These are phyloP conservation scores for Komagataella kurtzmanii DNA, from an alignment of 805 yeast genomes.

Conservation along the genomic window DNA sequence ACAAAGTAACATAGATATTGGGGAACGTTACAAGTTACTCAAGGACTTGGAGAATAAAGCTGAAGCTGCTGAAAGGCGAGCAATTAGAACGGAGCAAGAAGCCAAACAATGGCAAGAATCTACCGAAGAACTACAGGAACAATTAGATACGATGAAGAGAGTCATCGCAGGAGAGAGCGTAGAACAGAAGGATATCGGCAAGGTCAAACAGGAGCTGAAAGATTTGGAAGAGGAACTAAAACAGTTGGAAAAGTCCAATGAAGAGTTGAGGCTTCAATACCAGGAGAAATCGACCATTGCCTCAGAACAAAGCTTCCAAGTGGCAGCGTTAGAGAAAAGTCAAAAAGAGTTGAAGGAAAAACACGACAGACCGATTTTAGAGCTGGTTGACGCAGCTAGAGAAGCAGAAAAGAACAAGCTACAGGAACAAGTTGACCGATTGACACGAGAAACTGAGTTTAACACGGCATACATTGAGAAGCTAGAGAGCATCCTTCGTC, in stretches of 20 bases:
- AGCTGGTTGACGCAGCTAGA: constrained; percentile 10
- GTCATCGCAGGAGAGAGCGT: background rate
- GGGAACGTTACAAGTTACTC: constrained; percentile 23
- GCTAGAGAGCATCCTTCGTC: constrained; percentile 12
- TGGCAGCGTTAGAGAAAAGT: constrained; percentile 11
- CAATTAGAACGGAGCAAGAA: constrained; percentile 18
- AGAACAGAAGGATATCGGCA: constrained; percentile 4
- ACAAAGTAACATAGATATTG: constrained; percentile 23
- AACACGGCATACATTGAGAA: constrained; percentile 11
- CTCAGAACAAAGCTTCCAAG: constrained; percentile 23
- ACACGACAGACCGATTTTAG: constrained; percentile 20
- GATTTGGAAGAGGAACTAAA: constrained; percentile 7
- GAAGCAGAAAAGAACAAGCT: constrained; percentile 6
- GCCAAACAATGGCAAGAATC: constrained; percentile 9
- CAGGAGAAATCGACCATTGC: constrained; percentile 33
- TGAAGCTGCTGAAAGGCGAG: constrained; percentile 14
- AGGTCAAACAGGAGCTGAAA: constrained; percentile 4
- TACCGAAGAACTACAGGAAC: constrained; percentile 5
- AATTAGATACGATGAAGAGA: constrained; percentile 2
- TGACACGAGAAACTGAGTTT: constrained; percentile 11
- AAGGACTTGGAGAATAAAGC: constrained; percentile 19
- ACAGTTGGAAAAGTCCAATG: constrained; percentile 11
- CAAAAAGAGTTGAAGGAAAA: constrained; percentile 15
- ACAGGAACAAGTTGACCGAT: constrained; percentile 2
- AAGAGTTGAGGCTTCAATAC: constrained; percentile 23